These are phyloP conservation scores for Cutaneotrichosporon mucoides DNA, from an alignment of 1,284 basidiomycete genomes.

Conservation along the genomic window DNA sequence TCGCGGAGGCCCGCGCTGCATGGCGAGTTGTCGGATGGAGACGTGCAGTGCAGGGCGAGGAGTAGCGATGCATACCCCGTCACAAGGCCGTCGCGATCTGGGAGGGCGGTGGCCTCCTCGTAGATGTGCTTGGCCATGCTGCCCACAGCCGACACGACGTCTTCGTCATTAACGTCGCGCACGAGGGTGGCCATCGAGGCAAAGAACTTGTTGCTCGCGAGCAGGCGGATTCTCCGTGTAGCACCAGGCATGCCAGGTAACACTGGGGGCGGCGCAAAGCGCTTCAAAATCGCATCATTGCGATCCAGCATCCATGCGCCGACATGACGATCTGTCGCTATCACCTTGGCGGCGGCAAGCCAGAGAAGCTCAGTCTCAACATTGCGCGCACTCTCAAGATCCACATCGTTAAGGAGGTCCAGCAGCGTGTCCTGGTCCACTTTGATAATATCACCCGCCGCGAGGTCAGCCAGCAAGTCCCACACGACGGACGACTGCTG, in stretches of 20 bases:
- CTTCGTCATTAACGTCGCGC: conserved; percentile 6
- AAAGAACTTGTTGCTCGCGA: conserved; percentile 22
- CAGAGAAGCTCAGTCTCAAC: conserved; percentile 39
- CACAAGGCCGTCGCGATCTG: conserved; percentile 15
- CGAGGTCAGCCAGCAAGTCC: conserved; percentile 26
- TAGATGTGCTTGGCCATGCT: conserved; percentile 7
- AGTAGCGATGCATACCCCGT: conserved; percentile 19
- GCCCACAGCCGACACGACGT: conserved; percentile 7
- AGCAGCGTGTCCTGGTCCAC: conserved; percentile 22
- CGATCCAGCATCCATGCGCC: conserved; percentile 29
- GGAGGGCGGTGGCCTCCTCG: not conserved
- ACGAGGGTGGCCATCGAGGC: conserved; percentile 22
- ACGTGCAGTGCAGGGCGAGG: conserved; percentile 20
- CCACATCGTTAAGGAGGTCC: conserved; percentile 14
- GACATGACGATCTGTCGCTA: conserved; percentile 18
- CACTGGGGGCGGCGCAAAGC: conserved; percentile 30
- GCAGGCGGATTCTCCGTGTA: conserved; percentile 27
- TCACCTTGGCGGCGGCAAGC: conserved; percentile 26
- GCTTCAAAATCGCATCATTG: conserved; percentile 22
- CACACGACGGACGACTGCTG: conserved; percentile 26
- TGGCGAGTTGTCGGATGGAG: not conserved
- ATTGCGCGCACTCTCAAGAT: conserved; percentile 16
- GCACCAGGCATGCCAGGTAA: conserved; percentile 31
- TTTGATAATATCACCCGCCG: conserved; percentile 27
- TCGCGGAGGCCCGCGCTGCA: not conserved